phyloP scores from a whole-genome alignment of 2,329 filamentous ascomycete genomes.

The Epichloe bromicola region DNA sequence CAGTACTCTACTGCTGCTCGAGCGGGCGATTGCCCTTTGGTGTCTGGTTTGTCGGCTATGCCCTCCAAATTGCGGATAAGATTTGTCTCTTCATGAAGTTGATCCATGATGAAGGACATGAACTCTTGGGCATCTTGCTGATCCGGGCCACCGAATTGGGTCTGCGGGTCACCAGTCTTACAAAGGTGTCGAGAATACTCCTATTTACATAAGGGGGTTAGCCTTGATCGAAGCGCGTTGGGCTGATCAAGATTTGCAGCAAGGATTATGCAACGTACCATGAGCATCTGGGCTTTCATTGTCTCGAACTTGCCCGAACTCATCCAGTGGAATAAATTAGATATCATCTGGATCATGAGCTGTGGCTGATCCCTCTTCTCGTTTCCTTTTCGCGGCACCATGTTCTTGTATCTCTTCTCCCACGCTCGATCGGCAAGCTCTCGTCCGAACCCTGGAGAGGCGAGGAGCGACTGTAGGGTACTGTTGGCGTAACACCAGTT shows the following conservation, averaged over 20 bases:
- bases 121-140: slow-evolving; percentile 94
- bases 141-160: slow-evolving; percentile 53
- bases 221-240: not conserved
- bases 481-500: slow-evolving; percentile 89
- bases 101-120: slow-evolving; percentile 67
- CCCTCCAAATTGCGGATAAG: slow-evolving; percentile 30
- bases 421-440: slow-evolving; percentile 45
- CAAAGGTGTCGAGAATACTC: slow-evolving; percentile 38
- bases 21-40: slow-evolving; percentile 20
- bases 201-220: slow-evolving; percentile 17
- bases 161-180: slow-evolving; percentile 14
- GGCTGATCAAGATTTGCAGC: not conserved
- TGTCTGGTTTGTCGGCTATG: slow-evolving; percentile 18
- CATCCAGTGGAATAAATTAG: slow-evolving; percentile 46
- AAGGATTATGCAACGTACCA: slow-evolving; percentile 32
- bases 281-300: slow-evolving; percentile 42
- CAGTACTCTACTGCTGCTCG: slow-evolving; percentile 63
- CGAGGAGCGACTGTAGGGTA: slow-evolving; percentile 71
- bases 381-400: slow-evolving; percentile 48
- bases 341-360: slow-evolving; percentile 45
- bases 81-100: slow-evolving; percentile 80
- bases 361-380: slow-evolving; percentile 40
- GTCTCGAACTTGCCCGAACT: slow-evolving; percentile 32
- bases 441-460: slow-evolving; percentile 55
- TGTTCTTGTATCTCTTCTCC: slow-evolving; percentile 47